Percentiles rank a stretch among this genome's conserved stretches.
Evolutionary conservation across 768 basidiomycete genomes (phyloP).

Genomic region (Trametes maxima): DNA sequence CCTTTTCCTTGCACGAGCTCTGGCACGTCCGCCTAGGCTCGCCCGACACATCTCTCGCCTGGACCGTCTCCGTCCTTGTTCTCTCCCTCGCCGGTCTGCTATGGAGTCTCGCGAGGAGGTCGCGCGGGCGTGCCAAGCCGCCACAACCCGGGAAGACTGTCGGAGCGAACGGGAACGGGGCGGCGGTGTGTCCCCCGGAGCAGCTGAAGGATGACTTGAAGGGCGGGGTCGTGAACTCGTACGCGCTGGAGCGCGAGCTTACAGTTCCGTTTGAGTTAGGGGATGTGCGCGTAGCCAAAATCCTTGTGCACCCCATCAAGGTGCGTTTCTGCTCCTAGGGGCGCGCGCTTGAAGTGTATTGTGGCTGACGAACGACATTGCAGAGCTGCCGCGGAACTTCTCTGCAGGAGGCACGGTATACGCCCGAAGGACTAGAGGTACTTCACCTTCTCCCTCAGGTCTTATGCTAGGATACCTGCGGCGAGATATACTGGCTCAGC

Average conservation of each 20-base stretch:
- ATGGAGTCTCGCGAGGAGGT: constrained; percentile 6
- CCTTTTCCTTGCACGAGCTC: constrained; percentile 8
- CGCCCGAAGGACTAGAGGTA: constrained; percentile 65
- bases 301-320: constrained; percentile 44
- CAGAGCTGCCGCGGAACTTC: constrained; percentile 76
- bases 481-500: too few relatives aligned
- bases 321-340: constrained; percentile 9
- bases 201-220: constrained; percentile 17
- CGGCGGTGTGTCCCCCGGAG: constrained; percentile 10
- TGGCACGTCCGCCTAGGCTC: neutral
- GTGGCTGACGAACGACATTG: neutral
- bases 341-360: neutral
- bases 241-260: constrained; percentile 11
- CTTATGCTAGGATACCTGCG: too few relatives aligned
- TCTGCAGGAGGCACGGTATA: constrained; percentile 56
- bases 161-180: neutral
- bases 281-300: constrained; percentile 50
- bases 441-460: neutral
- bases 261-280: constrained; percentile 34
- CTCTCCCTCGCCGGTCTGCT: constrained; percentile 8
- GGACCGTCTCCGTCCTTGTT: constrained; percentile 12
- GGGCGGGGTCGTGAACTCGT: constrained; percentile 9
- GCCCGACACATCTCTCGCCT: neutral
- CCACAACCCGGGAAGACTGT: neutral
- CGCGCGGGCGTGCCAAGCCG: neutral